Percentiles rank a stretch among this genome's conserved stretches.
phyloP scores from a whole-genome alignment of 148 eudicot genomes.

The Rhododendron kiyosumense region DNA sequence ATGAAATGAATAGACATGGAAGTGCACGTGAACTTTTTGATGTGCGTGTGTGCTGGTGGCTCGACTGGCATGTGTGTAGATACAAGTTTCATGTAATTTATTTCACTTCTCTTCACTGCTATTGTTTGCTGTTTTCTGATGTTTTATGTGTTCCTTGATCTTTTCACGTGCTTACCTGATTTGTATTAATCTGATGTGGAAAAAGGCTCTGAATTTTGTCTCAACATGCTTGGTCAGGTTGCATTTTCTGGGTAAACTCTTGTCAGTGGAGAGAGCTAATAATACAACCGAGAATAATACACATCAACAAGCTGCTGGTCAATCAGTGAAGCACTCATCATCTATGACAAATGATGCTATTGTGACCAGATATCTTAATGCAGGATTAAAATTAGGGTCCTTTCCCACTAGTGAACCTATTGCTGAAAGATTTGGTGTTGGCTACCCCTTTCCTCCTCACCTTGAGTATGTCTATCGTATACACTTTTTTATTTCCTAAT shows the following conservation, averaged over 20 bases:
- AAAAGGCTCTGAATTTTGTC: neutral
- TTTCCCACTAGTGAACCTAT: slow-evolving; percentile 46
- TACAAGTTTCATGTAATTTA: neutral
- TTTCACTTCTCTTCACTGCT: neutral
- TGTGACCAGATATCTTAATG: slow-evolving; percentile 18
- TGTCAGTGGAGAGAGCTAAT: slow-evolving; percentile 75
- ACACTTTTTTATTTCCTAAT: neutral
- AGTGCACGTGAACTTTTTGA: too few relatives aligned
- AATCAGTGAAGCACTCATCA: slow-evolving; percentile 16
- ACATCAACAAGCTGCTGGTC: slow-evolving; percentile 30
- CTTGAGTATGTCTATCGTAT: slow-evolving; percentile 52
- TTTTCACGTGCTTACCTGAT: neutral
- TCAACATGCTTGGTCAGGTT: slow-evolving; percentile 33
- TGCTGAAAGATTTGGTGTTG: slow-evolving; percentile 83
- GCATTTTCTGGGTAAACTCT: slow-evolving; percentile 81
- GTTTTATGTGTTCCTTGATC: neutral
- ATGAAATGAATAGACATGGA: too few relatives aligned
- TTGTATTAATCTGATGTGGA: neutral
- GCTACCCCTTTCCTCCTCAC: slow-evolving; percentile 83
- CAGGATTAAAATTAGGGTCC: slow-evolving; percentile 28
- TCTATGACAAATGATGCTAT: slow-evolving; percentile 26
- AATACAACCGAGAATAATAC: slow-evolving; percentile 36
- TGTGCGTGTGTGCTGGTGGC: too few relatives aligned
- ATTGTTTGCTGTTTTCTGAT: neutral
- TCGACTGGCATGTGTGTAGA: too few relatives aligned